Base-by-base conservation (phyloP, 768 basidiomycete species). In the Amanita phalloides region DNA sequence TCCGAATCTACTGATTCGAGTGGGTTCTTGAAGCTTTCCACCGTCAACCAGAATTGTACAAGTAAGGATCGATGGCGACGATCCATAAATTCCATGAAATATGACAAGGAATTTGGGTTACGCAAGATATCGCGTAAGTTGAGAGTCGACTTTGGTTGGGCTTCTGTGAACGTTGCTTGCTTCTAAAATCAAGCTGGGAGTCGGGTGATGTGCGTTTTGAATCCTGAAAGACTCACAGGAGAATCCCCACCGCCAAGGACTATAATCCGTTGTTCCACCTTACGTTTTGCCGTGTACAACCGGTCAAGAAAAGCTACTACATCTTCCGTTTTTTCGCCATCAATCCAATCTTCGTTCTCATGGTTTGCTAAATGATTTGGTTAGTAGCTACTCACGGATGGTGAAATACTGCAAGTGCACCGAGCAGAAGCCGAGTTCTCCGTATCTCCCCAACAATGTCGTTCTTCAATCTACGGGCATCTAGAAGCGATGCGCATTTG, bases 1-100 rank as follows among this genome's bases (percentile, higher is more conserved):
- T 81, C 80, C 32, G 80, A 85, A 57, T 91, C 85, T 4, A 86
- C 76, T 2, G 81, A 78, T 64, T 96, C 94, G 25, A 99, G 68
- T 0, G 96, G 96, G 58, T 95, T 91, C 69, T 97, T 97, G 76
- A 98, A 95, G 53, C 90, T 91, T 68, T 99, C 93, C 2, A 97
- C 90, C 0, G 92, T 91, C 1, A 98, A 72, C 95, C 95, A 98
- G 67, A 97, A 99, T 56, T 98, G 95, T 3, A 96, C 90, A 8
- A 91, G 79, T 10, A 90, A 61, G 10, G 93, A 88, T 28, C 86
- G 81, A 54, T 82, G 76, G 6, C 87, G 79, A 11, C 96, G 79
- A 58, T 98, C 96, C 90, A 97, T 94, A 60, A 90, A 96, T 69
- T 99, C 96, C 84, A 97, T 93, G 69, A 95, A 90, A 64, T 96